Conservation (phyloP, 305 asterid species). For the Stenogyne calaminthoides region DNA sequence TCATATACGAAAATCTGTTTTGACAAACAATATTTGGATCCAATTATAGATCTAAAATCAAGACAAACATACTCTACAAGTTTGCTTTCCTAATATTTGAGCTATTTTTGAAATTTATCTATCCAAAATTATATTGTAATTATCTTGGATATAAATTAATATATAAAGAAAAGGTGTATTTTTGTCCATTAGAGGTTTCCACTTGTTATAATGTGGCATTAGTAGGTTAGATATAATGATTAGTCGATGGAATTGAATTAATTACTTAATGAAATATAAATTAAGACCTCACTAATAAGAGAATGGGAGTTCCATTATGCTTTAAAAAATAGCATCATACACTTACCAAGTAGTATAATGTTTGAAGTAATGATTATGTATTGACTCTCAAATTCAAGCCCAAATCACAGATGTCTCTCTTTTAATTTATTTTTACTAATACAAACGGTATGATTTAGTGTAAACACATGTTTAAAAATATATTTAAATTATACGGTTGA, state of each 20-base stretch:
- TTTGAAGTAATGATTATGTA: conserved; percentile 30
- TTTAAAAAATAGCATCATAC: not conserved
- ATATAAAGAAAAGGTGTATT: not conserved
- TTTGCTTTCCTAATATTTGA: too few relatives aligned
- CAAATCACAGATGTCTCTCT: not conserved
- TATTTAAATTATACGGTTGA: too few relatives aligned
- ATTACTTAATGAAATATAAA: not conserved
- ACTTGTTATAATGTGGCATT: conserved; percentile 11
- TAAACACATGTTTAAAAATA: too few relatives aligned
- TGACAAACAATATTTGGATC: too few relatives aligned
- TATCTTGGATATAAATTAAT: not conserved
- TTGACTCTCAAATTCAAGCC: conserved; percentile 27
- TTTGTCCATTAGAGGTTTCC: conserved; percentile 12
- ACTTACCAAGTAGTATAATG: not conserved
- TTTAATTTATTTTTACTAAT: not conserved
- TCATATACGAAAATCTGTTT: too few relatives aligned
- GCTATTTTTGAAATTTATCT: too few relatives aligned
- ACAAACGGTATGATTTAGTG: too few relatives aligned
- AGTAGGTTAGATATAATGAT: conserved; percentile 38
- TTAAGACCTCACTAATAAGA: conserved; percentile 10
- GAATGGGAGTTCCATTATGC: conserved; percentile 36
- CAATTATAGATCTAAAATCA: too few relatives aligned
- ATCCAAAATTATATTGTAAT: too few relatives aligned
- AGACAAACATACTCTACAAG: too few relatives aligned
- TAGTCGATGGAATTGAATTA: not conserved